These are phyloP conservation scores for Aspergillus uvarum DNA, from an alignment of 2,329 filamentous ascomycete genomes.

Conservation along the genomic window DNA sequence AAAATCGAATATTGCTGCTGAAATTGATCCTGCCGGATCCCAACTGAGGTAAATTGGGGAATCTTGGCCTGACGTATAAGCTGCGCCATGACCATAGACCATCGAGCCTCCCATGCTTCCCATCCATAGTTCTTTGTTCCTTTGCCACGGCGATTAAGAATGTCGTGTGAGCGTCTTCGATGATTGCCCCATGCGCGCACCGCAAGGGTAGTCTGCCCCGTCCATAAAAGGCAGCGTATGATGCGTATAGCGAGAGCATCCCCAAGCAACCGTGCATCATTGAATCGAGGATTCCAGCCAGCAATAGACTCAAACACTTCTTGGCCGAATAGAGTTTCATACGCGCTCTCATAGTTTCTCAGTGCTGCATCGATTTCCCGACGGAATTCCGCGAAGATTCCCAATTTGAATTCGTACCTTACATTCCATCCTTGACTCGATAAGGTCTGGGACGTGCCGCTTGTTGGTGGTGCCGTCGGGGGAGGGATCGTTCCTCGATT, in stretches of 20 bases:
- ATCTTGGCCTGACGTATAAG: constrained; percentile 56
- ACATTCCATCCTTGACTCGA: constrained; percentile 86
- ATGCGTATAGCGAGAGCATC: constrained; percentile 79
- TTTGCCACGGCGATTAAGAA: constrained; percentile 79
- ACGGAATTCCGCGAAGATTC: constrained; percentile 85
- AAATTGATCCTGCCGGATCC: constrained; percentile 24
- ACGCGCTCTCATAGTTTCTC: constrained; percentile 81
- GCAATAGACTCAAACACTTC: constrained; percentile 87
- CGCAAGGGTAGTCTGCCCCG: constrained; percentile 73
- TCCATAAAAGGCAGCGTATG: constrained; percentile 79
- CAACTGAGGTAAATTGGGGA: constrained; percentile 43
- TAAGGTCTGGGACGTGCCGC: constrained; percentile 81
- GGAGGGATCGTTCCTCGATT: constrained; percentile 74
- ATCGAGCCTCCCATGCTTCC: constrained; percentile 86
- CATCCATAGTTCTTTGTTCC: constrained; percentile 89
- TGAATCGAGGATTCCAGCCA: constrained; percentile 86
- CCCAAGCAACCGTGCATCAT: constrained; percentile 84
- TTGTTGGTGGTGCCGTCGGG: constrained; percentile 78
- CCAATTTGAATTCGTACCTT: constrained; percentile 91
- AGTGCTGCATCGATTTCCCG: constrained; percentile 88
- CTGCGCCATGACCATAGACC: constrained; percentile 63
- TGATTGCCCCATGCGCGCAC: constrained; percentile 79
- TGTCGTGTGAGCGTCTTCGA: constrained; percentile 68
- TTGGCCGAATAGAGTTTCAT: constrained; percentile 75
- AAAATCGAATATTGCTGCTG: constrained; percentile 40